Conservation (phyloP, 2,329 filamentous ascomycete genomes). For the Orbilia blumenaviensis region DNA sequence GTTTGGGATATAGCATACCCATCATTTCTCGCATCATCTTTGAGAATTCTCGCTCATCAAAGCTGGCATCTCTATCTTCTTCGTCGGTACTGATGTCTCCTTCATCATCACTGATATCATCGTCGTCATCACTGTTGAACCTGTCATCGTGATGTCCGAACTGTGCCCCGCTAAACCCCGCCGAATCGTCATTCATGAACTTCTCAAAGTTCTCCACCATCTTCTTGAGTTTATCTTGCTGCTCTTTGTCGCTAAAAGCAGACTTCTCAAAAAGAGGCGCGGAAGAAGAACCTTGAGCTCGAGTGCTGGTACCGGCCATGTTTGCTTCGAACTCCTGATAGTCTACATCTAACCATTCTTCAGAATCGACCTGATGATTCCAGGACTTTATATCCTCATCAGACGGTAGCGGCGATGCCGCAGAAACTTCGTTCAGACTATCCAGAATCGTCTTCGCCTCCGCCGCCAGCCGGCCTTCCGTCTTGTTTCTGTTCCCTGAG, state of each 20-base stretch:
- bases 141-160: conserved; percentile 67
- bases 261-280: conserved; percentile 57
- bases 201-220: conserved; percentile 94
- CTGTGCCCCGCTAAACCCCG: conserved; percentile 80
- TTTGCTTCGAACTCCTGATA: conserved; percentile 89
- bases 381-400: conserved; percentile 78
- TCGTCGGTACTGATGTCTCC: conserved; percentile 67
- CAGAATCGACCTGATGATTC: conserved; percentile 78
- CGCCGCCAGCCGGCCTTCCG: conserved; percentile 53
- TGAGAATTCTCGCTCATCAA: conserved; percentile 84
- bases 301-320: conserved; percentile 66
- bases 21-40: conserved; percentile 93
- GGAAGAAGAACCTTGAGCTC: conserved; percentile 36
- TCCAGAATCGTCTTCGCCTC: conserved; percentile 42
- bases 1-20: conserved; percentile 66
- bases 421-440: conserved; percentile 13
- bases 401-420: conserved; percentile 68
- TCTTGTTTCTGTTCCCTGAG: conserved; percentile 70
- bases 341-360: conserved; percentile 90
- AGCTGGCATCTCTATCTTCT: conserved; percentile 69
- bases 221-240: conserved; percentile 81
- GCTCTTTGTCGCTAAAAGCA: conserved; percentile 72
- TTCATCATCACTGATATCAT: conserved; percentile 65
- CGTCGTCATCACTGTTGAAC: conserved; percentile 72
- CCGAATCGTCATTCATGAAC: conserved; percentile 80